Percentiles rank a stretch among this genome's conserved stretches.
phyloP scores from a whole-genome alignment of 148 eudicot genomes.

The Pharnaceum exiguum region DNA sequence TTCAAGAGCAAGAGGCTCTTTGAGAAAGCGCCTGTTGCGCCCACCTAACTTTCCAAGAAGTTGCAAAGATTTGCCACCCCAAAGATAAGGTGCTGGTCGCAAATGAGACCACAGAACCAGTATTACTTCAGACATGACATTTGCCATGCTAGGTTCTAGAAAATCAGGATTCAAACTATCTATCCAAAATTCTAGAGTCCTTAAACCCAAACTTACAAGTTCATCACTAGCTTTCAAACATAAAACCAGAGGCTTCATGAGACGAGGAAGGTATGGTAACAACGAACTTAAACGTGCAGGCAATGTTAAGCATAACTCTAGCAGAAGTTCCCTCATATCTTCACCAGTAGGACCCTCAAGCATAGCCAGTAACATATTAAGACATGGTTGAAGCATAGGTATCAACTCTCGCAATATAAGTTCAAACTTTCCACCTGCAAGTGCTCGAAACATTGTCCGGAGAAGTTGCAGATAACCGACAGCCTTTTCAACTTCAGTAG shows the following conservation, averaged over 20 bases:
- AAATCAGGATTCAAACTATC: slow-evolving; percentile 99
- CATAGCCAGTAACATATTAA: slow-evolving; percentile 93
- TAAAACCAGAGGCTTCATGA: slow-evolving; percentile 95
- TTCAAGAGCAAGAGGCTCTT: slow-evolving; percentile 94
- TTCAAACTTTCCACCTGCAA: slow-evolving; percentile 94
- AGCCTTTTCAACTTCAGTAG: slow-evolving; percentile 86
- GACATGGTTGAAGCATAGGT: slow-evolving; percentile 74
- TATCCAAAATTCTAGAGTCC: slow-evolving; percentile 97
- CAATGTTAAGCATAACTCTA: slow-evolving; percentile 85
- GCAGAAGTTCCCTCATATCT: slow-evolving; percentile 82
- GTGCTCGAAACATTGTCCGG: slow-evolving; percentile 95
- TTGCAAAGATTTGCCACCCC: slow-evolving; percentile 93
- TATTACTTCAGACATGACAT: slow-evolving; percentile 93
- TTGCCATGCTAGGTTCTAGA: slow-evolving; percentile 98
- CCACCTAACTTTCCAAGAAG: slow-evolving; percentile 98
- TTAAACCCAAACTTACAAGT: slow-evolving; percentile 82
- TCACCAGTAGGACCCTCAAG: slow-evolving; percentile 94
- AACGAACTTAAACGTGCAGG: slow-evolving; percentile 96
- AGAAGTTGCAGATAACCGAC: slow-evolving; percentile 91
- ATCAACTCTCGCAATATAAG: slow-evolving; percentile 80
- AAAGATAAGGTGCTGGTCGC: slow-evolving; percentile 85
- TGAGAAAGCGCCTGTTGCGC: slow-evolving; percentile 90
- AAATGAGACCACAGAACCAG: slow-evolving; percentile 94
- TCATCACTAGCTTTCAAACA: slow-evolving; percentile 86
- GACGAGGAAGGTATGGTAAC: slow-evolving; percentile 88